phyloP scores from a whole-genome alignment of 768 basidiomycete genomes.

The Boletus sp. region DNA sequence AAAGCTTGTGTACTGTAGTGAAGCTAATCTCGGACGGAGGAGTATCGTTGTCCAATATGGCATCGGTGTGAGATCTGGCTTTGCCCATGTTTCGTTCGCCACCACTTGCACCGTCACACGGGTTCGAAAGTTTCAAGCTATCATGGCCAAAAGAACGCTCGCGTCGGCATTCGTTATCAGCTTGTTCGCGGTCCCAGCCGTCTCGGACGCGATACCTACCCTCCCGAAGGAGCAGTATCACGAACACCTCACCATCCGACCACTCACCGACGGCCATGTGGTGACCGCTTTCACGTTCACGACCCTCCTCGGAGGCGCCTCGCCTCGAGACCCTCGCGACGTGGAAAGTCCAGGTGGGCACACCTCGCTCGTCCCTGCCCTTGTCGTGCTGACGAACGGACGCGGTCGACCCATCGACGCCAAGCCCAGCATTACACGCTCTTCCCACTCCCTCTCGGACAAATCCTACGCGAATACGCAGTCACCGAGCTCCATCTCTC shows the following conservation, averaged over 20 bases:
- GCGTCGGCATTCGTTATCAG: constrained; percentile 1
- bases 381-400: not conserved
- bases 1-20: too few species aligned
- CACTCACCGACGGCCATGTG: constrained; percentile 81
- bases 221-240: constrained; percentile 34
- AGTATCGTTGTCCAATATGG: too few species aligned
- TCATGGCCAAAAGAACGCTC: constrained; percentile 6
- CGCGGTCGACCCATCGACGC: not conserved
- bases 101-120: too few species aligned
- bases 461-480: constrained; percentile 81
- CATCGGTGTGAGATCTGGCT: too few species aligned
- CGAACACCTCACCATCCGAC: constrained; percentile 52
- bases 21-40: too few species aligned
- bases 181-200: constrained; percentile 8
- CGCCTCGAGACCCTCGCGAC: constrained; percentile 54
- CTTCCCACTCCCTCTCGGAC: constrained; percentile 83
- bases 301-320: constrained; percentile 51
- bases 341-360: constrained; percentile 46
- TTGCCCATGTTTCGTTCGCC: not conserved
- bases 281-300: constrained; percentile 78
- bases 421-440: constrained; percentile 82
- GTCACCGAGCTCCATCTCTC: constrained; percentile 87
- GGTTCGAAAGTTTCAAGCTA: not conserved
- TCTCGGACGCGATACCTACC: not conserved
- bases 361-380: constrained; percentile 7